Base-by-base conservation (phyloP, 352 stramenopile genomes). In the Thalassiosira livingstoniorum region DNA sequence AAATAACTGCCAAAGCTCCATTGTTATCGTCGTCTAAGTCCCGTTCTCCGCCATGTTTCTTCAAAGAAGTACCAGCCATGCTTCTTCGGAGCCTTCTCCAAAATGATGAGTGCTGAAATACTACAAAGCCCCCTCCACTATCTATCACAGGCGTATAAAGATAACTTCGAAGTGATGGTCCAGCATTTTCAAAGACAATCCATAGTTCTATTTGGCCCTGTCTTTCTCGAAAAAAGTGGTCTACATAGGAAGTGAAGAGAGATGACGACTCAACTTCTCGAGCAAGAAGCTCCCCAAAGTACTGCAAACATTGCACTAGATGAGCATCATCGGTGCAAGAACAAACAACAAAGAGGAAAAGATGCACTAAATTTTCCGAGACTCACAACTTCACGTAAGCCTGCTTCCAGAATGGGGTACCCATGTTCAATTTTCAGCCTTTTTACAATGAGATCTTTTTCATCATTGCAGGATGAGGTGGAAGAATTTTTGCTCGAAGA, bases 111-210 rank as follows among this genome's bases (percentile, higher is more conserved):
- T 89, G 89, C 63, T 94, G 89, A 78, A 87, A 91, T 27, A 94
- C 60, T 25, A 92, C 60, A 65, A 91, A 92, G 11, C 87, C 83
- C 27, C 75, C 80, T 29, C 23, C 35, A 13, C 60, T 42, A 45
- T 67, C 75, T 13, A 77, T 23, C 4, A 53, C 61, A 35, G n/a
- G 27, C 32, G n/a, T 68, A 70, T 94, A 94, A 13, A 94, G 43
- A 69, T 89, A 92, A 15, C 82, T 90, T n/a, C 89, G 72, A 2
- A 94, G 69, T 27, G 89, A 94, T 7, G 83, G 73, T 23, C 89
- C 89, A 1, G 80, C 83, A 84, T 92, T 83, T 70, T 91, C 80
- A 78, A 90, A 94, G 1, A 94, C 86, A 70, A 94, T 92, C 89
- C 89, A 94, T 23, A 94, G 65, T 65, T 94, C 89, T 15, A 92